Base-by-base conservation (phyloP, 2,329 filamentous ascomycete species). In the Endothia cerciana region DNA sequence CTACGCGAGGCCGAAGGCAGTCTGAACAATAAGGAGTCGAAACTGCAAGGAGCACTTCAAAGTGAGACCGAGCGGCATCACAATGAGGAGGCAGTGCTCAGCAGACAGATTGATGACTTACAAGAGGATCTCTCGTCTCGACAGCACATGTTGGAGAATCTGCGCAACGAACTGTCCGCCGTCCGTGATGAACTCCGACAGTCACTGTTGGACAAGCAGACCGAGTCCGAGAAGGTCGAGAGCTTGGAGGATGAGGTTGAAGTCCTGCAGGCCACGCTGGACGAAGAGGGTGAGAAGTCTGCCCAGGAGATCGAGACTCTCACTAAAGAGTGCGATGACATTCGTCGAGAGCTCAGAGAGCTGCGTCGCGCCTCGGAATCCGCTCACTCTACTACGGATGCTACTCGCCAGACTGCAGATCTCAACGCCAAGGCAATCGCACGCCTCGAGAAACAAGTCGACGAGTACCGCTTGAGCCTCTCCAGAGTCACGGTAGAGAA, bases 221-320 rank as follows among this genome's bases (percentile, higher is more conserved):
- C 82, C 0, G 82, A 91, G 67, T 81, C 82, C 59, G 89, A 91
- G 70, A 92, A 88, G 74, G 81, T 89, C 1, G 86, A 90, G 65
- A 83, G 84, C 8, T 76, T 94, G 25, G 90, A 94, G 73, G 91
- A 93, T 70, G 91, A 93, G 74, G 82, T 93, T n/a, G 88, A 92
- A 62, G 86, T 92, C 36, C 78, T 94, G 17, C 90, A 93, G 74
- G 81, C 83, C 28, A 85, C 83, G 45, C 76, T 89, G 53, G 88
- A 91, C 60, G 85, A 89, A 67, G 89, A 90, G 74, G 84, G 84
- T 53, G 86, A 89, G 69, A 84, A 86, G 66, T 83, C 84, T 6
- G 85, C 79, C 19, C 77, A 81, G 47, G 81, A 83, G 55, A 73
- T 84, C 11, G 73, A 77, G 60, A 76, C 77, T 55, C 77, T 81